Percentiles rank a stretch among this genome's conserved stretches.
These are phyloP conservation scores for Circinella umbellata DNA, from an alignment of 371 early-diverging fungal species.

Conservation along the genomic window DNA sequence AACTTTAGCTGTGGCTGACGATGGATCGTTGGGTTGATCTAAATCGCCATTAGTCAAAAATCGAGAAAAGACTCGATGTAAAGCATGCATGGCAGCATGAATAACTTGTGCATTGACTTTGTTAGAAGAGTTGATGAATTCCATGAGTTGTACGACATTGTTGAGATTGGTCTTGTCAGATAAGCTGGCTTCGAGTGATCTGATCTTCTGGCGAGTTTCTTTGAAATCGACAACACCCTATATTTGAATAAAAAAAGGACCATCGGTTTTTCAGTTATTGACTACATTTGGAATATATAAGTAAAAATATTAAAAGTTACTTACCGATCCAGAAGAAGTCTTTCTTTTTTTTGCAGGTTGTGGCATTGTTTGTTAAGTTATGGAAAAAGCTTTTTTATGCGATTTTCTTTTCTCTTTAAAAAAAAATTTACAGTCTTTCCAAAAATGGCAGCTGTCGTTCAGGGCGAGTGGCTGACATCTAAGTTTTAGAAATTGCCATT, in stretches of 20 bases:
- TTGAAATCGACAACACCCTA: slow-evolving; percentile 23
- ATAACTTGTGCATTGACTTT: slow-evolving; percentile 24
- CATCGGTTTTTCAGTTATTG: too few species aligned
- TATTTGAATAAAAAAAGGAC: neutral
- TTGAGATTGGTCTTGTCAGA: slow-evolving; percentile 64
- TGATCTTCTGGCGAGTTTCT: slow-evolving; percentile 43
- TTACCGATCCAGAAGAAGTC: slow-evolving; percentile 14
- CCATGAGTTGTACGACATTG: slow-evolving; percentile 60
- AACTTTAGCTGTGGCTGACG: slow-evolving; percentile 59
- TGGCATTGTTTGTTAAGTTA: slow-evolving; percentile 18
- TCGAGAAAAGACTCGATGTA: slow-evolving; percentile 72
- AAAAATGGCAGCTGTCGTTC: too few species aligned
- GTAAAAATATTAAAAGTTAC: neutral
- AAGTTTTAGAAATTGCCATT: too few species aligned
- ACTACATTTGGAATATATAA: too few species aligned
- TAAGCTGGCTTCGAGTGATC: slow-evolving; percentile 55
- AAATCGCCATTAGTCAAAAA: slow-evolving; percentile 73
- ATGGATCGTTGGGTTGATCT: slow-evolving; percentile 35
- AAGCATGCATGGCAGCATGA: slow-evolving; percentile 72
- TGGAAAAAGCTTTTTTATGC: neutral
- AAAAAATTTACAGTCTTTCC: too few species aligned
- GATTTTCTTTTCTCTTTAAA: neutral
- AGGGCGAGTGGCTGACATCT: too few species aligned
- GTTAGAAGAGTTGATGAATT: slow-evolving; percentile 45
- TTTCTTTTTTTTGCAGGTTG: slow-evolving; percentile 37